Conservation (phyloP, 352 stramenopile genomes). For the Peronospora destructor region DNA sequence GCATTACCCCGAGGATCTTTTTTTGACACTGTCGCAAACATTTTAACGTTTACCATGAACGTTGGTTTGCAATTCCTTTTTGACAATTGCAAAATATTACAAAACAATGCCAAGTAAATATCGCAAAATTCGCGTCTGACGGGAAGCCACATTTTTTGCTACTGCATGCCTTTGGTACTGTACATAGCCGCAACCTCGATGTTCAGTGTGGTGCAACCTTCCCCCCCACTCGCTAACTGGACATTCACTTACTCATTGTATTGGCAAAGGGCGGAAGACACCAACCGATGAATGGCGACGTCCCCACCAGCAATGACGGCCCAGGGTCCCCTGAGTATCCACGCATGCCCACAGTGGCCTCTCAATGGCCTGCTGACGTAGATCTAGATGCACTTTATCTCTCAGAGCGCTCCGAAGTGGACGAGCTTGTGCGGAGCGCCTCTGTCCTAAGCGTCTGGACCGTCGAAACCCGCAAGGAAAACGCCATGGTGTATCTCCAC, state of each 20-base stretch:
- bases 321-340: constrained; percentile 21
- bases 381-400: constrained; percentile 74
- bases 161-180: constrained; percentile 6
- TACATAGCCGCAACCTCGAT: constrained; percentile 5
- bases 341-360: constrained; percentile 24
- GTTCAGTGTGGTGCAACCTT: neutral
- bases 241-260: neutral
- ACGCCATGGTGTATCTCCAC: constrained; percentile 66
- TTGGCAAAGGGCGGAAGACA: constrained; percentile 17
- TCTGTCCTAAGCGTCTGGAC: constrained; percentile 72
- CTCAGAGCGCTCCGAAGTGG: constrained; percentile 59
- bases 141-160: too few relatives aligned
- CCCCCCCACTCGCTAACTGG: neutral
- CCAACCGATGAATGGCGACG: constrained; percentile 22
- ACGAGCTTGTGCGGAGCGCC: constrained; percentile 57
- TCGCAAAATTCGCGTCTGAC: too few relatives aligned
- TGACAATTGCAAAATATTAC: too few relatives aligned
- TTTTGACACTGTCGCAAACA: too few relatives aligned
- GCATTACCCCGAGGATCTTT: too few relatives aligned
- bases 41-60: too few relatives aligned
- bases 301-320: constrained; percentile 2
- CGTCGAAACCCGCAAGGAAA: constrained; percentile 59
- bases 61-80: too few relatives aligned
- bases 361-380: constrained; percentile 64
- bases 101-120: too few relatives aligned